Evolutionary conservation across 331 rosid species (phyloP), one percentile per base, ranked within the genome.

Genomic region (Arachis monticola): DNA sequence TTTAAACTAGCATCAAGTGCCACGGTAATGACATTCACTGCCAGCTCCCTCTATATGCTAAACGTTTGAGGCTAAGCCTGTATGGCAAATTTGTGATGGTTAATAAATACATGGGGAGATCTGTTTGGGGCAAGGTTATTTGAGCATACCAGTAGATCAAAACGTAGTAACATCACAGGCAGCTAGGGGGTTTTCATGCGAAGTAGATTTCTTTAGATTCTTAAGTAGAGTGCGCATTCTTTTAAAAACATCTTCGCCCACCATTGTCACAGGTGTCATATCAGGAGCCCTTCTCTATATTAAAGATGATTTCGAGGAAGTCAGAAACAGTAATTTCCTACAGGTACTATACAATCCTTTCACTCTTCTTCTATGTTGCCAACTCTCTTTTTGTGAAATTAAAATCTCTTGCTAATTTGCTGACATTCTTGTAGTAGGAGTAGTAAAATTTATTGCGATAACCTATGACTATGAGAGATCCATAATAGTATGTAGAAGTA

Each of bases 1-100:
- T 86, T 64, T 78, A 88, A 82, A 89, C 97, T 83, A 38, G 63
- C 84, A 53, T 93, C 82, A 75, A 90, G 95, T 72, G 90, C 90
- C 72, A 69, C 83, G 10, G 83, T 81, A 74, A 93, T 80, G 73
- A 80, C 82, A 77, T 86, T 89, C 70, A 87, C 85, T 10, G 91
- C 91, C 73, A 77, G 80, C 51, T 86, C 85, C 77, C 89, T 86
- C 41, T 87, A 83, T 70, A 75, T 76, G 64, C 87, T 74, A 61
- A 81, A 77, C 65, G 74, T 86, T 64, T 83, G 69, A 58, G 87
- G 83, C 80, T 81, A 84, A 61, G 77, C 88, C 95, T 88, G 82
- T 75, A 77, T n/a, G 12, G n/a, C 74, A 64, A 76, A 48, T 12
- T 79, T 68, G 53, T 61, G 61, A 48, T 60, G 67, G 81, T 70